Evolutionary conservation across 2,329 filamentous ascomycete species (phyloP), one percentile per base, ranked within the genome.

Genomic region (Diaporthe ilicicola): DNA sequence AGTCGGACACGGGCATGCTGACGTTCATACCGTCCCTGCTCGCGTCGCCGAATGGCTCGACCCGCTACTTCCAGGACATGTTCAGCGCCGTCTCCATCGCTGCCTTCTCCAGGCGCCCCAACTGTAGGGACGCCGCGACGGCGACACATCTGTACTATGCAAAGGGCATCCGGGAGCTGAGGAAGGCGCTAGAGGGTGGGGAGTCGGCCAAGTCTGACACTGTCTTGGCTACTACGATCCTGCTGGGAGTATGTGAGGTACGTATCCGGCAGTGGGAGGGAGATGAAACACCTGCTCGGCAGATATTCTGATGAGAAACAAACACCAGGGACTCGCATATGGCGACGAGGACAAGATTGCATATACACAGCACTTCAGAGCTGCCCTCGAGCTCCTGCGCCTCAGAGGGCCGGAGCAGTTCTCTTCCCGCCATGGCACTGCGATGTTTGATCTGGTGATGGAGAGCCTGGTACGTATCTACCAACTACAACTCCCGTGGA

Each of bases 21-120:
- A 69, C 67, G 6, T 69, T 69, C 22, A 69, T 69, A 4, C 67
- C 67, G 32, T 69, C 67, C 3, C 27, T 69, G 37, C 50, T 69
- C 27, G 42, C 67, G 13, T 51, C 67, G 34, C 6, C 32, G 19
- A 34, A 69, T 24, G 27, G 46, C 24, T 42, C 29, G 19, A 62
- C 4, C 8, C 53, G 51, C 4, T 50, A 54, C 44, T 69, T 69
- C 8, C 55, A 69, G 32, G 67, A 69, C 46, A 44, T 69, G 42
- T 69, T 69, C 67, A 56, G 55, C 22, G 67, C 67, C 34, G 67
- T 69, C 34, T 62, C 67, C 24, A 69, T 69, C 42, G 67, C 67
- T 39, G 55, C 67, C 4, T 69, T 69, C 46, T 53, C 55, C 37
- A 69, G 54, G 67, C 42, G 67, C 2, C 67, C 67, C 3, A 69